A percentile compares a stretch with the other conserved stretches of the same genome.
These are phyloP conservation scores for Poronia punctata DNA, from an alignment of 495 filamentous ascomycete genomes.

Conservation along the genomic window DNA sequence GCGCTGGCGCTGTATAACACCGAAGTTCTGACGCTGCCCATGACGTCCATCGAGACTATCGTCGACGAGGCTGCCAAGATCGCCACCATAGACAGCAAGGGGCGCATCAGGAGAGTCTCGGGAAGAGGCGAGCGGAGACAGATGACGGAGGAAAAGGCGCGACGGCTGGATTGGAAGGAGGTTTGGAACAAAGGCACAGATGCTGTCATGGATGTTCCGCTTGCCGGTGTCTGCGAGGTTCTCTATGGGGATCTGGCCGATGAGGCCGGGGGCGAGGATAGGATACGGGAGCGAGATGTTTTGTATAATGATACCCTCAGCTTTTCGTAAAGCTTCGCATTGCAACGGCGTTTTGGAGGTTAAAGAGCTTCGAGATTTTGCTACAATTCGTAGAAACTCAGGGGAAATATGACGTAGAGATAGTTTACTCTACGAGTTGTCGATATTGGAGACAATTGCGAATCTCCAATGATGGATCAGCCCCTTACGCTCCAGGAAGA, in stretches of 20 bases:
- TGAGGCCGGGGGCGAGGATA: constrained; percentile 9
- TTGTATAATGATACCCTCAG: constrained; percentile 1
- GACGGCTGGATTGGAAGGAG: constrained; percentile 61
- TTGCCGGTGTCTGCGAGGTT: constrained; percentile 96
- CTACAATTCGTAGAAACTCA: too few relatives aligned
- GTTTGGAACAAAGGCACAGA: constrained; percentile 92
- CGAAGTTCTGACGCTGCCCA: constrained; percentile 72
- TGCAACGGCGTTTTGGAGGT: background rate
- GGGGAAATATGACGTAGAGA: too few relatives aligned
- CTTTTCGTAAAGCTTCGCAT: background rate
- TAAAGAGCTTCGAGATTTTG: too few relatives aligned
- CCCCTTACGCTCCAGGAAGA: too few relatives aligned
- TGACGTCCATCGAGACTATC: constrained; percentile 78
- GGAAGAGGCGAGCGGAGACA: constrained; percentile 40
- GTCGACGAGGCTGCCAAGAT: constrained; percentile 86
- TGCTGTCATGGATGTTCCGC: constrained; percentile 93
- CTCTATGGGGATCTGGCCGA: constrained; percentile 52
- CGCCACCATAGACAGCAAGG: constrained; percentile 70
- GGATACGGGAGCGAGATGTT: background rate
- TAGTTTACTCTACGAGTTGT: too few relatives aligned
- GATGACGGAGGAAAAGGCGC: constrained; percentile 42
- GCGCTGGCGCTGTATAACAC: constrained; percentile 90
- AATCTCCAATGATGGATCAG: too few relatives aligned
- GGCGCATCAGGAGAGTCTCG: constrained; percentile 44
- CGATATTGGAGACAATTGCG: too few relatives aligned